Base-by-base conservation (phyloP, 352 stramenopile genomes). In the Pythium grandisporangium region DNA sequence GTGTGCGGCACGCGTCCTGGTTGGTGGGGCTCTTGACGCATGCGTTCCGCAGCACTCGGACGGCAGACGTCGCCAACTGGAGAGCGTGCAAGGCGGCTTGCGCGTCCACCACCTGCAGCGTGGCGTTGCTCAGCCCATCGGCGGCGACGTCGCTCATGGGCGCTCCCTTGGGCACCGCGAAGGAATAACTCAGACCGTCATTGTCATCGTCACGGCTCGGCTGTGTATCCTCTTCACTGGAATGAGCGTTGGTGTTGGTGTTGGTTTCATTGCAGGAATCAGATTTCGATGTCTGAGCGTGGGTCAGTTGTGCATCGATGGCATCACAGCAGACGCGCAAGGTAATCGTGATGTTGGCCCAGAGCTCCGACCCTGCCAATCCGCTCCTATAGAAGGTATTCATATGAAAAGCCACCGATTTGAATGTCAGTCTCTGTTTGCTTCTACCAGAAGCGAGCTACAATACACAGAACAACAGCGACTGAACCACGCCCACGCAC, bases 11-110 rank as follows among this genome's bases (percentile, higher is more conserved):
- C 2, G 54, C 56, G 14, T 62, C 52, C 37, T 92, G 78, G 37
- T 85, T 92, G 21, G 45, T 29, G 1, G 26, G 43, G 34, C 55
- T 66, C 17, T 55, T 49, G 0, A 51, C 78, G 40, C 73, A 92
- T 2, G 76, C 73, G 38, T 86, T 89, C 37, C 78, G 78, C 13
- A 89, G 51, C 24, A 89, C 82, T 1, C 78, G 73, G 27, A 88
- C 77, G 11, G 58, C 65, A 8, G 57, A 75, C 14, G 65, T 85
- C 2, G 52, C 30, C 3, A 24, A 39, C 4, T 58, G 43, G 20
- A 79, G 14, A 8, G 46, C 30, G 6, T 24, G 23, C 5, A 45
- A 6, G 1, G 40, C 46, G 13, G 26, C 44, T 0, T 14, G 30
- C 1, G 35, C 25, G 19, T 76, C 46, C 24, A 12, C 17, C 5